phyloP scores from a whole-genome alignment of 441 rosid genomes.

The Hura crepitans region DNA sequence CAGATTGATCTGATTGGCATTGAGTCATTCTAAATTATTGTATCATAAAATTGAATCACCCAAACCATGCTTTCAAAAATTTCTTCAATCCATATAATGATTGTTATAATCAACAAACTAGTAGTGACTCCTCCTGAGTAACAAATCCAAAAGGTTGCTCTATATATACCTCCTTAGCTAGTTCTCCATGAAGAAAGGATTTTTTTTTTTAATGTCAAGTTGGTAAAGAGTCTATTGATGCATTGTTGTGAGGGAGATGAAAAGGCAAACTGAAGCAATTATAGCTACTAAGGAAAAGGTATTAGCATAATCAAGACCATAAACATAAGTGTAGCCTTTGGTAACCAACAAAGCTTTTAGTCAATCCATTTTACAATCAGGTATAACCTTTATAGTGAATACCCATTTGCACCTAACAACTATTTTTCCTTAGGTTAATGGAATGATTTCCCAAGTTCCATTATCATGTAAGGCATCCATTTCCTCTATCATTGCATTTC shows the following conservation, averaged over 20 bases:
- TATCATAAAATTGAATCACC: too few species aligned
- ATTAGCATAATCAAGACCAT: not conserved
- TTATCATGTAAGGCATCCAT: not conserved
- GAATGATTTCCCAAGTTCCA: not conserved
- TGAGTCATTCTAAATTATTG: too few species aligned
- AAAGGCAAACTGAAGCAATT: not conserved
- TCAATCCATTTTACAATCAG: not conserved
- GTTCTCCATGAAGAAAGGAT: not conserved
- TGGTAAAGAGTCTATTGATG: not conserved
- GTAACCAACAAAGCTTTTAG: not conserved
- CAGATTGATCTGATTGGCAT: too few species aligned
- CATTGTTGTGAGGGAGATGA: not conserved
- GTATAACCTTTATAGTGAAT: not conserved
- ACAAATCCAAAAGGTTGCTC: not conserved
- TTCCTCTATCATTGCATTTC: not conserved
- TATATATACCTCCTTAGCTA: not conserved
- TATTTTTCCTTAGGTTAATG: not conserved
- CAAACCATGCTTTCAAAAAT: too few species aligned
- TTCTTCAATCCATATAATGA: too few species aligned
- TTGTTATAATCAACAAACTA: too few species aligned
- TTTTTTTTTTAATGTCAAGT: not conserved
- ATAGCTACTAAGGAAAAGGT: slow-evolving; percentile 11
- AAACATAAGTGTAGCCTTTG: not conserved
- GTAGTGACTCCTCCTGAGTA: too few species aligned
- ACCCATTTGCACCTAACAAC: slow-evolving; percentile 11